Conservation (phyloP, 306 rosid species). For the Trifolium repens region DNA sequence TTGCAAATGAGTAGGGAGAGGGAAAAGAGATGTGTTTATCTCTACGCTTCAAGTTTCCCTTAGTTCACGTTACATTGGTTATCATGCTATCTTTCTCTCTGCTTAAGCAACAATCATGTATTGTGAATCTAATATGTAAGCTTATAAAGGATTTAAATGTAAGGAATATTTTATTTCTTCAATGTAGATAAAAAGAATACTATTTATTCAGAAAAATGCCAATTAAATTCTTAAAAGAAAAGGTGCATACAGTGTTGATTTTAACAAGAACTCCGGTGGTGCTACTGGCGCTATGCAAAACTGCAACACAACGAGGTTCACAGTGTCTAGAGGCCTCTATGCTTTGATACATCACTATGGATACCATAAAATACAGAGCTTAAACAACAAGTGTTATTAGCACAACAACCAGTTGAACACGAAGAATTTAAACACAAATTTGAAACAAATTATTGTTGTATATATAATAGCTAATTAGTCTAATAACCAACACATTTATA, state of each 20-base stretch:
- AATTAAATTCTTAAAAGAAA: conserved; percentile 1
- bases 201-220: conserved; percentile 21
- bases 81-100: conserved; percentile 6
- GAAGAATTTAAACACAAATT: too few species aligned
- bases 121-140: conserved; percentile 22
- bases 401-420: too few species aligned
- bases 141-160: conserved; percentile 19
- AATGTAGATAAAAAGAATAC: conserved; percentile 19
- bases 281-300: background rate
- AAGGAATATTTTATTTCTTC: conserved; percentile 26
- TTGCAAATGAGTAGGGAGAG: conserved; percentile 25
- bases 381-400: too few species aligned
- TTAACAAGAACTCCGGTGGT: background rate
- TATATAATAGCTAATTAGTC: too few species aligned
- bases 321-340: background rate
- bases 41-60: conserved; percentile 33
- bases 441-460: too few species aligned
- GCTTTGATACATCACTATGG: too few species aligned
- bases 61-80: conserved; percentile 14
- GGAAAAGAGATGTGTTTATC: conserved; percentile 27
- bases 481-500: too few species aligned
- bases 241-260: background rate
- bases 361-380: too few species aligned
- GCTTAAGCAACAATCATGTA: conserved; percentile 27
- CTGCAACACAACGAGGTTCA: background rate